phyloP scores from a whole-genome alignment of 306 rosid species.

The Cyclanthera cordifolia region DNA sequence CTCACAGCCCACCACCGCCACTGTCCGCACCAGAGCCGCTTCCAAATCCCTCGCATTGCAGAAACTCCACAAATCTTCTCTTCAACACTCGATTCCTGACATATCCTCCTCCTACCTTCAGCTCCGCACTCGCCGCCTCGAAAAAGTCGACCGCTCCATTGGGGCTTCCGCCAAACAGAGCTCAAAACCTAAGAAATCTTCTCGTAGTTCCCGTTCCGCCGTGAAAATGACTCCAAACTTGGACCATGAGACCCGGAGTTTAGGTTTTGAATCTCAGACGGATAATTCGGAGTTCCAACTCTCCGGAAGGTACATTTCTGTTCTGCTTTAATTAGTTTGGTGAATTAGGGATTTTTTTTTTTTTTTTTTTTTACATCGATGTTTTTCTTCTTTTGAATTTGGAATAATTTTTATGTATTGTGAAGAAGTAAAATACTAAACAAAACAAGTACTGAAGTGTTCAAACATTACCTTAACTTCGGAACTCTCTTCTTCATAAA shows the following conservation, averaged over 20 bases:
- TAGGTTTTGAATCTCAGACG: neutral
- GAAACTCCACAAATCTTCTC: constrained; percentile 30
- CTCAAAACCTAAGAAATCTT: neutral
- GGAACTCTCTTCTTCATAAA: neutral
- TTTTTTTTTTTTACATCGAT: neutral
- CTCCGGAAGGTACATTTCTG: constrained; percentile 41
- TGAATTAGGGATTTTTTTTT: neutral
- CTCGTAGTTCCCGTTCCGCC: constrained; percentile 21
- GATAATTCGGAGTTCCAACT: constrained; percentile 39
- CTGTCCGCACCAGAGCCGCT: constrained; percentile 56
- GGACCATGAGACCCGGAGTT: constrained; percentile 1
- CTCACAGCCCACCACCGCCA: constrained; percentile 29
- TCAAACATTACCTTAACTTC: neutral
- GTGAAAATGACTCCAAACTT: constrained; percentile 14
- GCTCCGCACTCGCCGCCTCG: constrained; percentile 81
- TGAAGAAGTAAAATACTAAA: neutral
- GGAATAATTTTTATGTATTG: neutral
- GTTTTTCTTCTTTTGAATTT: neutral
- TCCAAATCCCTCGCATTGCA: constrained; percentile 54
- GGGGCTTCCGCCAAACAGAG: constrained; percentile 16
- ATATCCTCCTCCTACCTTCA: constrained; percentile 48
- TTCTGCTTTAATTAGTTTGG: neutral
- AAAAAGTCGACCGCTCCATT: neutral
- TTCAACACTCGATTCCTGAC: constrained; percentile 12
- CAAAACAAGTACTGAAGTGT: neutral